These are phyloP conservation scores for Pichiaceae sp. DNA, from an alignment of 1,139 yeast species.

Conservation along the genomic window DNA sequence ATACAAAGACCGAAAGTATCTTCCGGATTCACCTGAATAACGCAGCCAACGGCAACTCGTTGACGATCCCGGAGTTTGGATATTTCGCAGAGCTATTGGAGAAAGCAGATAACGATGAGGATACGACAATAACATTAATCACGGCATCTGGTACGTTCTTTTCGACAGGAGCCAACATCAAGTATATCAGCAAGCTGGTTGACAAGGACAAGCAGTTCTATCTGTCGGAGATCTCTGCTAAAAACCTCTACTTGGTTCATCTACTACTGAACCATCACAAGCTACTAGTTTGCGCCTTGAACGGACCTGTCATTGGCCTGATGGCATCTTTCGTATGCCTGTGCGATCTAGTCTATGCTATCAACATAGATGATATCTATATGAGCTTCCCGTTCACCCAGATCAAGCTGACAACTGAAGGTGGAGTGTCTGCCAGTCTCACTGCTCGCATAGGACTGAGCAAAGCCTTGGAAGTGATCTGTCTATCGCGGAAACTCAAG, in stretches of 20 bases:
- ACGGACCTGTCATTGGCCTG: constrained; percentile 85
- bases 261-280: constrained; percentile 67
- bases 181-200: constrained; percentile 25
- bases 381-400: constrained; percentile 62
- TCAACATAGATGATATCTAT: constrained; percentile 37
- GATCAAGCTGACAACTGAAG: constrained; percentile 80
- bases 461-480: constrained; percentile 63
- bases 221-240: constrained; percentile 29
- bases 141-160: constrained; percentile 71
- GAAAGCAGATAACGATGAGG: constrained; percentile 58
- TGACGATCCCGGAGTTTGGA: constrained; percentile 59
- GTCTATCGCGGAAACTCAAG: constrained; percentile 57
- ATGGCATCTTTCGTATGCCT: constrained; percentile 66
- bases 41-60: constrained; percentile 59
- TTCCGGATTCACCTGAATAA: constrained; percentile 62
- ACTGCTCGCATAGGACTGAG: constrained; percentile 68
- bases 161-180: constrained; percentile 80
- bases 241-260: constrained; percentile 64
- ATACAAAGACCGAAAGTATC: constrained; percentile 25
- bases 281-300: constrained; percentile 65
- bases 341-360: constrained; percentile 70
- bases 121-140: constrained; percentile 57
- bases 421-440: constrained; percentile 65
- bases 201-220: constrained; percentile 14
- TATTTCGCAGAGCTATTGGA: constrained; percentile 53